Percentiles rank a stretch among this genome's conserved stretches.
phyloP scores from a whole-genome alignment of 352 stramenopile genomes.

The Pythium brassicae region DNA sequence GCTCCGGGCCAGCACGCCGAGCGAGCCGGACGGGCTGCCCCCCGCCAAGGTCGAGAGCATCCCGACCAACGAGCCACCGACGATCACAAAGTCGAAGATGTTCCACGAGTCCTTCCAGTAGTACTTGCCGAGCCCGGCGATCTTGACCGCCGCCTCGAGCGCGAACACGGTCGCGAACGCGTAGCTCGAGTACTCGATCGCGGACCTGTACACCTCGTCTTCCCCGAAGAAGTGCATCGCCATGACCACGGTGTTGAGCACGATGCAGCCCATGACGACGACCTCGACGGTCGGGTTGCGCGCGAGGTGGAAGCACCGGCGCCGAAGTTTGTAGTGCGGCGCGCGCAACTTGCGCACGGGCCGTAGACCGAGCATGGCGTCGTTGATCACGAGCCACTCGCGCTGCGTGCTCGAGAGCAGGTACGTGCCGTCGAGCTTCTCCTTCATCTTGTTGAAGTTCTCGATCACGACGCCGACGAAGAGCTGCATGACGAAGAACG shows the following conservation, averaged over 20 bases:
- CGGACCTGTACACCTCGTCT: slow-evolving; percentile 44
- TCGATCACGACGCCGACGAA: slow-evolving; percentile 94
- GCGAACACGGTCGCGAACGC: slow-evolving; percentile 83
- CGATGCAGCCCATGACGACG: slow-evolving; percentile 76
- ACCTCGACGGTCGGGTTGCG: slow-evolving; percentile 63
- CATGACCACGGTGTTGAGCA: slow-evolving; percentile 87
- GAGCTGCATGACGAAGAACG: slow-evolving; percentile 91
- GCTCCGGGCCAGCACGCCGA: slow-evolving; percentile 67
- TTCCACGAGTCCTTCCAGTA: slow-evolving; percentile 87
- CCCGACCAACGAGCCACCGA: slow-evolving; percentile 43
- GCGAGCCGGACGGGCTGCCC: slow-evolving; percentile 35
- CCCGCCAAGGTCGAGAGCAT: slow-evolving; percentile 45
- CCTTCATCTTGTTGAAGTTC: slow-evolving; percentile 87
- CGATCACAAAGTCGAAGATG: slow-evolving; percentile 75
- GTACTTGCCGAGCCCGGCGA: slow-evolving; percentile 62
- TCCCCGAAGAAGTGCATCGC: slow-evolving; percentile 84
- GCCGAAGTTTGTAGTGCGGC: slow-evolving; percentile 35
- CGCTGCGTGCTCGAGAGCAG: slow-evolving; percentile 72
- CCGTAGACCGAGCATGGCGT: slow-evolving; percentile 45
- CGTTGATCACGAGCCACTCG: slow-evolving; percentile 67
- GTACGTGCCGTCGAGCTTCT: slow-evolving; percentile 52
- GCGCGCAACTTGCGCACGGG: slow-evolving; percentile 34
- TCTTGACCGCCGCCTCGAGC: slow-evolving; percentile 80
- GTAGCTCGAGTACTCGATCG: slow-evolving; percentile 75
- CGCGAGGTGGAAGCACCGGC: slow-evolving; percentile 34